Conservation (phyloP, 306 rosid species). For the Castanea sativa region DNA sequence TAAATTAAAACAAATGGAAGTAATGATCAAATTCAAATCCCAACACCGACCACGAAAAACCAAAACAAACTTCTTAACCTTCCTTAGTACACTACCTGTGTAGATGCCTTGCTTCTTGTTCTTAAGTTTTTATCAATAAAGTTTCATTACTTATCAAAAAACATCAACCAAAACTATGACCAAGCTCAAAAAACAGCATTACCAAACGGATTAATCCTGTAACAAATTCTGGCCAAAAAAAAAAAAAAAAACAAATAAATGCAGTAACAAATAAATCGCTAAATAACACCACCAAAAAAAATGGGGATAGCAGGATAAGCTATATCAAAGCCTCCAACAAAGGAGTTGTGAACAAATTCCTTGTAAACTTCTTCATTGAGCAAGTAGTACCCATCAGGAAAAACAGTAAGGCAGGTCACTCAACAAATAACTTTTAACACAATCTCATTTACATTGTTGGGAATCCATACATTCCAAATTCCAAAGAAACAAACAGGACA, state of each 20-base stretch:
- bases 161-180: not conserved
- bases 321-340: not conserved
- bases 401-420: not conserved
- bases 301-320: not conserved
- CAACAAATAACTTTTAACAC: not conserved
- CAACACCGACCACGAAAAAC: not conserved
- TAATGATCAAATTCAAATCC: not conserved
- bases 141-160: too few relatives aligned
- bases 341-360: not conserved
- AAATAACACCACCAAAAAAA: not conserved
- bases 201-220: too few relatives aligned
- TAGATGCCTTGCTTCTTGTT: too few relatives aligned
- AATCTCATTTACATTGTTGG: not conserved
- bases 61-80: not conserved
- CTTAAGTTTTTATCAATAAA: too few relatives aligned
- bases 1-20: not conserved
- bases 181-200: not conserved
- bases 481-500: not conserved
- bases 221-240: too few relatives aligned
- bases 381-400: constrained; percentile 1
- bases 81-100: too few relatives aligned
- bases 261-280: not conserved
- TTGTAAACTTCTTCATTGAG: constrained; percentile 6
- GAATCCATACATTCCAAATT: constrained; percentile 3
- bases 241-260: not conserved